Conservation (phyloP, 1,284 basidiomycete genomes). For the Coniferiporia weirii region DNA sequence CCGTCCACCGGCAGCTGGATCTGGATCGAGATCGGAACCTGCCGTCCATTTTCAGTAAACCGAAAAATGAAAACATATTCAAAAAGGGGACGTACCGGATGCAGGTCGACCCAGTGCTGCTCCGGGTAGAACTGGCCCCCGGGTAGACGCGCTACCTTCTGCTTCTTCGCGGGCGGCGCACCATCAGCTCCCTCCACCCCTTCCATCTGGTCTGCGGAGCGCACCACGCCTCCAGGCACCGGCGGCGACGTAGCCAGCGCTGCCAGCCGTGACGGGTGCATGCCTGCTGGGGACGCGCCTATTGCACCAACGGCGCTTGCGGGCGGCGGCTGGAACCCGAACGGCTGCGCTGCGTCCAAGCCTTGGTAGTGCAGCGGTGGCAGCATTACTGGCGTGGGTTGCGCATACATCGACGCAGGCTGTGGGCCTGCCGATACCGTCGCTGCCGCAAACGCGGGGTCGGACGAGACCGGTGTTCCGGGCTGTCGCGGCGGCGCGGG, state of each 20-base stretch:
- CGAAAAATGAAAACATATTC: too few species aligned
- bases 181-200: conserved; percentile 47
- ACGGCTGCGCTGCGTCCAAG: conserved; percentile 67
- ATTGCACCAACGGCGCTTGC: conserved; percentile 31
- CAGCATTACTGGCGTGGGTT: conserved; percentile 66
- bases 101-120: conserved; percentile 82
- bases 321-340: conserved; percentile 66
- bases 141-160: conserved; percentile 75
- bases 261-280: conserved; percentile 37
- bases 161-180: conserved; percentile 74
- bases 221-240: conserved; percentile 51
- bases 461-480: conserved; percentile 33
- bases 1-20: conserved; percentile 79
- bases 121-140: conserved; percentile 78
- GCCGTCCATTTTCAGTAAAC: too few species aligned
- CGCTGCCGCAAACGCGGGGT: conserved; percentile 60
- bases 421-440: conserved; percentile 78
- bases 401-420: conserved; percentile 59
- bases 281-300: conserved; percentile 32
- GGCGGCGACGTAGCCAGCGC: conserved; percentile 29
- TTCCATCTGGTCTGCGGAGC: conserved; percentile 77
- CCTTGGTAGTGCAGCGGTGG: conserved; percentile 80
- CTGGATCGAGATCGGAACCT: conserved; percentile 76
- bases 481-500: conserved; percentile 50
- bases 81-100: conserved; percentile 41